Conservation (phyloP, 1,284 basidiomycete species). For the Thecaphora frezii region DNA sequence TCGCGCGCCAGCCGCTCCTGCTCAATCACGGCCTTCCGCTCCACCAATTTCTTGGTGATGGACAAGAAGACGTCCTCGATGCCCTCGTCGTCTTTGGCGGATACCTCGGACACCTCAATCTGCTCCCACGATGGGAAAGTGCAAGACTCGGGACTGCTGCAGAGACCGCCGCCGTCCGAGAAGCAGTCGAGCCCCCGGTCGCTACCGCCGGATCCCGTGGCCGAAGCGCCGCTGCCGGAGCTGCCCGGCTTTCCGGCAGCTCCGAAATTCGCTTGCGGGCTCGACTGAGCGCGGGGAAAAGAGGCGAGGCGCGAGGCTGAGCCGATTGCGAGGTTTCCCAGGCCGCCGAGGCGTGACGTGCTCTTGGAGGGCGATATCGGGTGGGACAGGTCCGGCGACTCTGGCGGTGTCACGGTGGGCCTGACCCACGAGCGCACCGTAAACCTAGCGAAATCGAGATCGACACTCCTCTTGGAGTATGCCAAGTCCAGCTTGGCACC, state of each 20-base stretch:
- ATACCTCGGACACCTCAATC: slow-evolving; percentile 44
- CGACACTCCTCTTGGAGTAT: slow-evolving; percentile 62
- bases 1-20: slow-evolving; percentile 13
- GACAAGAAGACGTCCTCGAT: slow-evolving; percentile 43
- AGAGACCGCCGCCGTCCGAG: not conserved
- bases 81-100: slow-evolving; percentile 37
- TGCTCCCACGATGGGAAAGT: slow-evolving; percentile 19
- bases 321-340: slow-evolving; percentile 53
- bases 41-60: slow-evolving; percentile 42
- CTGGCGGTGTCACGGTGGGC: slow-evolving; percentile 16
- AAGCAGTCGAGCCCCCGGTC: slow-evolving; percentile 8
- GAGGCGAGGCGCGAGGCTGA: slow-evolving; percentile 21
- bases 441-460: slow-evolving; percentile 73
- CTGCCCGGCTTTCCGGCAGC: slow-evolving; percentile 11
- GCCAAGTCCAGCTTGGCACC: slow-evolving; percentile 81
- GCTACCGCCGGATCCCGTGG: slow-evolving; percentile 16
- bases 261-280: not conserved
- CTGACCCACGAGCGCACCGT: slow-evolving; percentile 62
- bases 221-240: slow-evolving; percentile 15
- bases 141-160: slow-evolving; percentile 6
- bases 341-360: slow-evolving; percentile 74
- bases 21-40: slow-evolving; percentile 32
- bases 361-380: slow-evolving; percentile 67
- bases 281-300: slow-evolving; percentile 12
- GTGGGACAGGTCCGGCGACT: not conserved